A percentile compares a stretch with the other conserved stretches of the same genome.
These are phyloP conservation scores for Penicillium cataractarum DNA, from an alignment of 495 filamentous ascomycete species.

Conservation along the genomic window DNA sequence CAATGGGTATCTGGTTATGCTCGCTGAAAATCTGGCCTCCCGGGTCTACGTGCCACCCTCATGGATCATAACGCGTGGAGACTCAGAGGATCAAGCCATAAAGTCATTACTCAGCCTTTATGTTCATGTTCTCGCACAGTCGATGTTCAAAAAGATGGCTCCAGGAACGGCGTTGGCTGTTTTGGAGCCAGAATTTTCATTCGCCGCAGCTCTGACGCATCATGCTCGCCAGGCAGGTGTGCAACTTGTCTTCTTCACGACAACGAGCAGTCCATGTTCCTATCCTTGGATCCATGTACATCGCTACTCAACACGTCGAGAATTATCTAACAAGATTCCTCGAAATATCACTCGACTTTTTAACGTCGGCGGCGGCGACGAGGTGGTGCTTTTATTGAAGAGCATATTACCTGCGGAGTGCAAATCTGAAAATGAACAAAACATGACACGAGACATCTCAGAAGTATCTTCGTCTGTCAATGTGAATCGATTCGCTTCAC, in stretches of 20 bases:
- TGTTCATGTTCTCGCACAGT: constrained; percentile 18
- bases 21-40: constrained; percentile 21
- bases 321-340: constrained; percentile 19
- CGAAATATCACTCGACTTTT: constrained; percentile 19
- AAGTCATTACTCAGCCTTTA: constrained; percentile 23
- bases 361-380: constrained; percentile 11
- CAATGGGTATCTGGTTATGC: constrained; percentile 10
- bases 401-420: constrained; percentile 14
- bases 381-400: constrained; percentile 5
- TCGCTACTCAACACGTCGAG: constrained; percentile 16
- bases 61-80: constrained; percentile 11
- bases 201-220: constrained; percentile 18
- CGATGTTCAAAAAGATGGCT: constrained; percentile 12
- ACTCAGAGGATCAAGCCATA: constrained; percentile 10
- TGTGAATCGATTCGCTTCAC: constrained; percentile 4
- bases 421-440: constrained; percentile 18
- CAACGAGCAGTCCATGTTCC: constrained; percentile 10
- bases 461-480: neutral
- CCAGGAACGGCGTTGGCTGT: constrained; percentile 20
- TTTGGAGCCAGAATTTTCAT: constrained; percentile 27
- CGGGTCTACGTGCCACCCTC: constrained; percentile 15
- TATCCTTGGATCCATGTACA: constrained; percentile 29
- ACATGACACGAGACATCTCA: constrained; percentile 7
- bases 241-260: constrained; percentile 24
- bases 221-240: constrained; percentile 20